These are phyloP conservation scores for Rutstroemia sp. DNA, from an alignment of 2,329 filamentous ascomycete genomes.

Conservation along the genomic window DNA sequence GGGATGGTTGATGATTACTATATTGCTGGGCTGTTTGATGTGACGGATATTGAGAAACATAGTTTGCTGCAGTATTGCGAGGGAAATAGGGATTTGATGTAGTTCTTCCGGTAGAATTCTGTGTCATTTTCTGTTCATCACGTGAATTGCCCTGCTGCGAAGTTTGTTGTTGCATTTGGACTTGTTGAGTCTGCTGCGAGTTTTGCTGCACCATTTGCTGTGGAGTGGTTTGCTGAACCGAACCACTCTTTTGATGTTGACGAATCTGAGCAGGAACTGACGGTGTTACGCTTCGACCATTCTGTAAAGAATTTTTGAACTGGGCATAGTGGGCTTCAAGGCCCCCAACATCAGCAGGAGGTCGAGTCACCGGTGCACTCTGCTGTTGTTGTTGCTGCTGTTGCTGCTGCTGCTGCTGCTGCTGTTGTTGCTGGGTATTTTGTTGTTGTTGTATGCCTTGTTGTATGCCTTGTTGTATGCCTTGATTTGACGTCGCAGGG, in stretches of 20 bases:
- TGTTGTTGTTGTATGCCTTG: not conserved
- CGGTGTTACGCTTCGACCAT: conserved; percentile 24
- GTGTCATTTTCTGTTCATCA: conserved; percentile 22
- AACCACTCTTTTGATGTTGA: conserved; percentile 20
- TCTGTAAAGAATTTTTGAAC: conserved; percentile 25
- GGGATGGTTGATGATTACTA: conserved; percentile 23
- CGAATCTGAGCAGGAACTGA: conserved; percentile 20
- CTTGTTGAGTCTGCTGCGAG: conserved; percentile 5
- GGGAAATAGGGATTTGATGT: conserved; percentile 25
- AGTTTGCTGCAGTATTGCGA: conserved; percentile 18
- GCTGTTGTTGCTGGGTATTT: too few species aligned
- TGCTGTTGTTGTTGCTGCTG: not conserved
- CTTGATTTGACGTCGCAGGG: conserved; percentile 19
- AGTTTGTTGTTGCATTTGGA: conserved; percentile 20
- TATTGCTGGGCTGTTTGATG: conserved; percentile 28
- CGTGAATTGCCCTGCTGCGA: conserved; percentile 22
- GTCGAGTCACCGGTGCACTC: conserved; percentile 20
- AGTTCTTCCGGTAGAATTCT: conserved; percentile 16
- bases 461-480: not conserved
- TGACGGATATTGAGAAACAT: conserved; percentile 27
- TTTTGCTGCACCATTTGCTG: conserved; percentile 17
- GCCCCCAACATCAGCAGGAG: conserved; percentile 23
- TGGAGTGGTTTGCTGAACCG: conserved; percentile 22
- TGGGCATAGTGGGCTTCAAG: conserved; percentile 29
- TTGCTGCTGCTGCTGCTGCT: not conserved